Conservation (phyloP, 2,329 filamentous ascomycete genomes). For the Aureobasidium melanogenum region DNA sequence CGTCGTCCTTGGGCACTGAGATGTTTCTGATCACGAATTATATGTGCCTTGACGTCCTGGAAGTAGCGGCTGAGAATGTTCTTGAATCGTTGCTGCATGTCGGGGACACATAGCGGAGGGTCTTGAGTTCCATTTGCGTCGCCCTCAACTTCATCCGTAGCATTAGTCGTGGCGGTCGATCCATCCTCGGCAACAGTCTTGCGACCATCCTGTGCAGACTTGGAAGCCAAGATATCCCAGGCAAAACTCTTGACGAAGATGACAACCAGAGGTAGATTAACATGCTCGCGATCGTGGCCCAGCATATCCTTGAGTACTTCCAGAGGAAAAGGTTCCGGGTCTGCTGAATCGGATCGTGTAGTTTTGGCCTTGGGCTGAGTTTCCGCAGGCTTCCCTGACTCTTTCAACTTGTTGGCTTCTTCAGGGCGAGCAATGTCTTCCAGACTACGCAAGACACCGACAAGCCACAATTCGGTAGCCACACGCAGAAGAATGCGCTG, state of each 20-base stretch:
- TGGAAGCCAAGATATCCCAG: slow-evolving; percentile 88
- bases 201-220: slow-evolving; percentile 63
- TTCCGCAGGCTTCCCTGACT: slow-evolving; percentile 44
- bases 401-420: slow-evolving; percentile 53
- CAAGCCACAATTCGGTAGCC: slow-evolving; percentile 92
- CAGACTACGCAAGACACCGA: slow-evolving; percentile 75
- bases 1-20: slow-evolving; percentile 79
- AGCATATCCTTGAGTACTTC: slow-evolving; percentile 97
- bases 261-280: slow-evolving; percentile 83
- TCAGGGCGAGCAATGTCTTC: slow-evolving; percentile 59
- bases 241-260: slow-evolving; percentile 93
- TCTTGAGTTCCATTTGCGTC: slow-evolving; percentile 48
- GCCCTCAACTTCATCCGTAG: slow-evolving; percentile 44
- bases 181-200: slow-evolving; percentile 80
- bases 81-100: slow-evolving; percentile 76
- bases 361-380: slow-evolving; percentile 49
- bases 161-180: slow-evolving; percentile 45
- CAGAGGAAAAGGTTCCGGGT: slow-evolving; percentile 85
- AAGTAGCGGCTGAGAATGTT: slow-evolving; percentile 83
- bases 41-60: slow-evolving; percentile 81
- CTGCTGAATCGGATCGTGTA: slow-evolving; percentile 49
- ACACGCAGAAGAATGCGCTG: slow-evolving; percentile 82
- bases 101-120: slow-evolving; percentile 63
- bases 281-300: slow-evolving; percentile 85
- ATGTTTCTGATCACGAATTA: slow-evolving; percentile 85